Evolutionary conservation across 2,329 filamentous ascomycete species (phyloP).

Genomic region (Sclerotinia minor): DNA sequence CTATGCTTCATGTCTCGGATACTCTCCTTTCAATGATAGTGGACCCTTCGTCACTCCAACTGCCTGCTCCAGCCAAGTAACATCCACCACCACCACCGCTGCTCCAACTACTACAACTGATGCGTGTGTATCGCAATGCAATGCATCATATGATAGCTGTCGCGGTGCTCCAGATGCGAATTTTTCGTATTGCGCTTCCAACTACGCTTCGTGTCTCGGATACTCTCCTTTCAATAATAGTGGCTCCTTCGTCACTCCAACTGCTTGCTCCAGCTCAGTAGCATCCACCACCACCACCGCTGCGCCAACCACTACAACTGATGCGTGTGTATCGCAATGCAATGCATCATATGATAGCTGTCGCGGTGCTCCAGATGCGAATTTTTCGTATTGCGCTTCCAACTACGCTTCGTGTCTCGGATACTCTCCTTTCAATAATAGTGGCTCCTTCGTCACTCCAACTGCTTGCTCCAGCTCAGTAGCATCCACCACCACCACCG

Average conservation of each 20-base stretch:
- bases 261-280: slow-evolving; percentile 2
- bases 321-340: slow-evolving; percentile 6
- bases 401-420: slow-evolving; percentile 6
- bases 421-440: background rate
- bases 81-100: background rate
- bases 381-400: background rate
- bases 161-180: slow-evolving; percentile 10
- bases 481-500: background rate
- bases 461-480: slow-evolving; percentile 2
- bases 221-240: background rate
- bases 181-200: background rate
- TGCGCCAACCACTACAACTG: background rate
- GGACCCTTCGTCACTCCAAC: slow-evolving; percentile 5
- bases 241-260: background rate
- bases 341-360: background rate
- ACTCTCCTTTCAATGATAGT: background rate
- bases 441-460: background rate
- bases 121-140: slow-evolving; percentile 2
- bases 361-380: slow-evolving; percentile 7
- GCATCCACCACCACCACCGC: background rate
- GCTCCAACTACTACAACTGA: background rate
- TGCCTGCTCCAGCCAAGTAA: background rate
- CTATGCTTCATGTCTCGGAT: slow-evolving; percentile 4
- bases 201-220: slow-evolving; percentile 7
- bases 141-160: background rate